phyloP scores from a whole-genome alignment of 1,139 yeast species.

The Zygosaccharomyces sapae region DNA sequence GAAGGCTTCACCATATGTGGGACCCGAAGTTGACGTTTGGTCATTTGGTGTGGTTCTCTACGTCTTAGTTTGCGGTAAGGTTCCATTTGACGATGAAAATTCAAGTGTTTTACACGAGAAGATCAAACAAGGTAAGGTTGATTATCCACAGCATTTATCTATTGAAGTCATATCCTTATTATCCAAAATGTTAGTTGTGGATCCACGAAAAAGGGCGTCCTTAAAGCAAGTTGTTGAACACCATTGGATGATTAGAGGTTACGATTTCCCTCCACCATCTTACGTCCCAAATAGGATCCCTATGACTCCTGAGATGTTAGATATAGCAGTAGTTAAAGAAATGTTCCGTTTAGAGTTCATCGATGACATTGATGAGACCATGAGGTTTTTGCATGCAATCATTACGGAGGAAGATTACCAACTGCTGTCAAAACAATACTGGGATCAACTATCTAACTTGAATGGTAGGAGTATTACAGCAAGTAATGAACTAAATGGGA shows the following conservation, averaged over 20 bases:
- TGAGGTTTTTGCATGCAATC: conserved; percentile 53
- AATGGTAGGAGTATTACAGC: conserved; percentile 14
- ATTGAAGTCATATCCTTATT: conserved; percentile 79
- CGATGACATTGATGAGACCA: conserved; percentile 52
- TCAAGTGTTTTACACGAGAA: conserved; percentile 91
- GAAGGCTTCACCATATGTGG: conserved; percentile 86
- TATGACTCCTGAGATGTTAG: conserved; percentile 58
- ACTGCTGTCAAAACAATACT: conserved; percentile 35
- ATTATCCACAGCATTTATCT: conserved; percentile 80
- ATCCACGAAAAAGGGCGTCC: conserved; percentile 75
- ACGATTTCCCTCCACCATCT: conserved; percentile 66
- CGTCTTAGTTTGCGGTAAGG: conserved; percentile 94
- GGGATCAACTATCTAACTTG: conserved; percentile 20
- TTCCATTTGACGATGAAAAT: conserved; percentile 95
- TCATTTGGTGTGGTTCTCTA: conserved; percentile 94
- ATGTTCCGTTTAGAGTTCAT: conserved; percentile 83
- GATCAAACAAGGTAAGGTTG: conserved; percentile 88
- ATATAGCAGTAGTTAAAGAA: conserved; percentile 62
- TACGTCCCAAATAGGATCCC: conserved; percentile 78
- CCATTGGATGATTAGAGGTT: conserved; percentile 94
- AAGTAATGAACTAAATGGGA: conserved; percentile 11
- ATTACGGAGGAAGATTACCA: conserved; percentile 67
- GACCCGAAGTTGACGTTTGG: conserved; percentile 99
- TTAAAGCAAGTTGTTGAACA: conserved; percentile 76
- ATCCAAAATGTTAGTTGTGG: conserved; percentile 87